A percentile compares a stretch with the other conserved stretches of the same genome.
phyloP scores from a whole-genome alignment of 345 rosid genomes.

The Aquilaria yunnanensis region DNA sequence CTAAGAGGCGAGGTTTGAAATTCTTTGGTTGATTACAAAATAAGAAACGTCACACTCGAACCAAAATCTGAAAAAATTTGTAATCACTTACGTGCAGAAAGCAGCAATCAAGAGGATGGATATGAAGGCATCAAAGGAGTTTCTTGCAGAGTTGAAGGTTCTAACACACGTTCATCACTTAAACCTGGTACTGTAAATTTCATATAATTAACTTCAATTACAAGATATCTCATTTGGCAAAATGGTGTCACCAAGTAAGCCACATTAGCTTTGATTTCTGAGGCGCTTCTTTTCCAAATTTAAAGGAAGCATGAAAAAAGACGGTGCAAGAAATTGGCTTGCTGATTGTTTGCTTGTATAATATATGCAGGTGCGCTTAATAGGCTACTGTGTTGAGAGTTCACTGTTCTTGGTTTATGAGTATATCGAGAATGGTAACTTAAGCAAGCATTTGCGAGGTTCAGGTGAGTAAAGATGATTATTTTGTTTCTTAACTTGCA shows the following conservation, averaged over 20 bases:
- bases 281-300: too few relatives aligned
- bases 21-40: neutral
- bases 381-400: slow-evolving; percentile 91
- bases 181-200: slow-evolving; percentile 60
- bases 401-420: slow-evolving; percentile 88
- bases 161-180: slow-evolving; percentile 90
- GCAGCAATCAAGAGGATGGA: slow-evolving; percentile 99
- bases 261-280: too few relatives aligned
- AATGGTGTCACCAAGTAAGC: too few relatives aligned
- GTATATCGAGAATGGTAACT: slow-evolving; percentile 87
- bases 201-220: neutral
- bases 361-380: slow-evolving; percentile 61
- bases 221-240: neutral
- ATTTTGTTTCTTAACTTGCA: neutral
- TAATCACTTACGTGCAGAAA: slow-evolving; percentile 40
- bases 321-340: too few relatives aligned
- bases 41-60: neutral
- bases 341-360: too few relatives aligned
- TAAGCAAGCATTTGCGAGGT: slow-evolving; percentile 79
- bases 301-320: too few relatives aligned
- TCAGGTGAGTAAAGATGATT: slow-evolving; percentile 36
- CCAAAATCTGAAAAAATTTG: neutral
- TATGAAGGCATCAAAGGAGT: slow-evolving; percentile 90
- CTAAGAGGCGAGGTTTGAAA: slow-evolving; percentile 81
- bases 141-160: slow-evolving; percentile 88